These are phyloP conservation scores for Nothophaeocryptopus gaeumannii DNA, from an alignment of 2,329 filamentous ascomycete genomes.

Conservation along the genomic window DNA sequence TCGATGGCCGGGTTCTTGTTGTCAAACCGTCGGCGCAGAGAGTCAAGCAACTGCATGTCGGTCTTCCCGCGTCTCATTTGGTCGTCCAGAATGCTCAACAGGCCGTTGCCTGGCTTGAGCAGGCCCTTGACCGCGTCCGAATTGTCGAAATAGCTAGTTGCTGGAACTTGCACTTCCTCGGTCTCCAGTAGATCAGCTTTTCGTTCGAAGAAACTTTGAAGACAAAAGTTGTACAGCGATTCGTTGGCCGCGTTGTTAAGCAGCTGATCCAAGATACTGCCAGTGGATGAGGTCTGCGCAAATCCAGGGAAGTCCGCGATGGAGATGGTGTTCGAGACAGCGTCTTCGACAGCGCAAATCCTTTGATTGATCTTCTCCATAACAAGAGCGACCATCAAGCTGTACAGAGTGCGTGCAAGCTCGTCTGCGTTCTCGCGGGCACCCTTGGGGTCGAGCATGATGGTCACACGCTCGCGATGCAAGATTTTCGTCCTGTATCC, in stretches of 20 bases:
- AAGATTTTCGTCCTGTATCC: constrained; percentile 97
- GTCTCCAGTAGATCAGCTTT: constrained; percentile 91
- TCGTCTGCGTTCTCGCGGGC: constrained; percentile 91
- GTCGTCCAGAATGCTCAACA: constrained; percentile 92
- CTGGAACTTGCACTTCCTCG: constrained; percentile 84
- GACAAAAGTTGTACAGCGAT: constrained; percentile 84
- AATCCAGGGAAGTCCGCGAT: constrained; percentile 97
- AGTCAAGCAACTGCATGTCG: constrained; percentile 87
- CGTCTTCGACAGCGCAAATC: constrained; percentile 81
- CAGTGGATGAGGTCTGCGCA: constrained; percentile 76
- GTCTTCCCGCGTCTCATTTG: constrained; percentile 86
- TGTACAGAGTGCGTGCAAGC: constrained; percentile 87
- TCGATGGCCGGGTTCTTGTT: constrained; percentile 89
- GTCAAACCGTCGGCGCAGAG: constrained; percentile 86
- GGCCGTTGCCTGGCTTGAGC: constrained; percentile 85
- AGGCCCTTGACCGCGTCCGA: constrained; percentile 89
- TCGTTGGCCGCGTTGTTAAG: constrained; percentile 93
- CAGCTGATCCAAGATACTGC: constrained; percentile 84
- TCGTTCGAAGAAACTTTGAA: constrained; percentile 94
- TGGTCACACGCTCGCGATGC: constrained; percentile 92
- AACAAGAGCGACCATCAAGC: constrained; percentile 87
- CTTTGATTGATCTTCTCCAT: constrained; percentile 90
- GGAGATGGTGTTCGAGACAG: constrained; percentile 88
- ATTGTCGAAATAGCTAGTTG: constrained; percentile 97
- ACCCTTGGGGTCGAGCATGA: constrained; percentile 91